These are phyloP conservation scores for Eucalyptus marginata DNA, from an alignment of 345 rosid genomes.

Conservation along the genomic window DNA sequence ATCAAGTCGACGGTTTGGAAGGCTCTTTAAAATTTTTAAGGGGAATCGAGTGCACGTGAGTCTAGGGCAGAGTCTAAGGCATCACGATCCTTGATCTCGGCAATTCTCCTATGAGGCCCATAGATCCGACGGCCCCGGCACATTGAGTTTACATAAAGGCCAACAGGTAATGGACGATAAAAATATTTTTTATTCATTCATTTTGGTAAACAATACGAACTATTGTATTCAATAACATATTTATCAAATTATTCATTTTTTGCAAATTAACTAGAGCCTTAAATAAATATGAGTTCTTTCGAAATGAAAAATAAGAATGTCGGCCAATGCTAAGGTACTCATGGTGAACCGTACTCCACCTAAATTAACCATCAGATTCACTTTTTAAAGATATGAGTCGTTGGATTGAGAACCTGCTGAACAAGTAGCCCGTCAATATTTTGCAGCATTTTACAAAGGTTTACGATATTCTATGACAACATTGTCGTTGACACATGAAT, in stretches of 20 bases:
- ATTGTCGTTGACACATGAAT: too few relatives aligned
- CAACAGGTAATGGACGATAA: fast-evolving
- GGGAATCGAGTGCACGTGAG: not conserved
- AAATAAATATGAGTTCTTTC: too few relatives aligned
- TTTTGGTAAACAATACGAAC: too few relatives aligned
- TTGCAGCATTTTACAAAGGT: not conserved
- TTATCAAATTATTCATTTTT: too few relatives aligned
- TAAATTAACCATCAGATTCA: too few relatives aligned
- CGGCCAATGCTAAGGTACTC: too few relatives aligned
- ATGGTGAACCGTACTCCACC: not conserved
- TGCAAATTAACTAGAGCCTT: too few relatives aligned
- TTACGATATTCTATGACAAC: too few relatives aligned
- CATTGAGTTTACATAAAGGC: not conserved
- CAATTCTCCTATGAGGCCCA: not conserved
- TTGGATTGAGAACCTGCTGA: not conserved
- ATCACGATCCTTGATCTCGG: not conserved
- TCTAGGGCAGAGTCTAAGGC: not conserved
- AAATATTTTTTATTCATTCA: too few relatives aligned
- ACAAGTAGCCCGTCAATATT: not conserved
- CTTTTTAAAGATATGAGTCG: not conserved
- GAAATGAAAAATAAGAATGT: too few relatives aligned
- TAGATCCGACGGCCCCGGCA: fast-evolving
- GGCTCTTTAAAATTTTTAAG: not conserved
- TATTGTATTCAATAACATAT: too few relatives aligned
- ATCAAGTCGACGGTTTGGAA: not conserved